These are phyloP conservation scores for Fermentozyma sake DNA, from an alignment of 1,139 yeast genomes.

Conservation along the genomic window DNA sequence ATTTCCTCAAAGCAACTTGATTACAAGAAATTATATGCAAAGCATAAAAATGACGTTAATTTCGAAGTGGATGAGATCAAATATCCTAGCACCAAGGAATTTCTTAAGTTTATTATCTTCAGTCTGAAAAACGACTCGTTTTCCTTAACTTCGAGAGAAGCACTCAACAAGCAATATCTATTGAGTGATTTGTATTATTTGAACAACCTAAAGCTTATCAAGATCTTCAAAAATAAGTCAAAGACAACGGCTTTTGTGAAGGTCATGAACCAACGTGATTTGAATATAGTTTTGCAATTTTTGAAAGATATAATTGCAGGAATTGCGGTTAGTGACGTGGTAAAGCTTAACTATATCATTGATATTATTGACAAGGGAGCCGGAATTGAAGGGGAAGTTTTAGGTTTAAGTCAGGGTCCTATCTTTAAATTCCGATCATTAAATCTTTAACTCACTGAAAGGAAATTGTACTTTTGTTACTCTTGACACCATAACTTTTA, in stretches of 20 bases:
- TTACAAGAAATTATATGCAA: slow-evolving; percentile 3
- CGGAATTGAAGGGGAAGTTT: slow-evolving; percentile 3
- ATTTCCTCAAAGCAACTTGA: slow-evolving; percentile 3
- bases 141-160: slow-evolving; percentile 20
- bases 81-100: slow-evolving; percentile 38
- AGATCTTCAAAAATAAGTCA: slow-evolving; percentile 34
- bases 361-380: slow-evolving; percentile 36
- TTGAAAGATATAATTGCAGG: slow-evolving; percentile 16
- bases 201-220: slow-evolving; percentile 31
- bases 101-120: slow-evolving; percentile 20
- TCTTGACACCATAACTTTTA: no score
- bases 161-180: slow-evolving; percentile 42
- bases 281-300: slow-evolving; percentile 25
- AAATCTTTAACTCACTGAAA: no score
- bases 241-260: slow-evolving; percentile 41
- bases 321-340: slow-evolving; percentile 10
- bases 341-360: slow-evolving; percentile 29
- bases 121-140: slow-evolving; percentile 5
- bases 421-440: no score
- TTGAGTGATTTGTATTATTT: slow-evolving; percentile 39
- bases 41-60: slow-evolving; percentile 4
- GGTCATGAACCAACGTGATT: slow-evolving; percentile 26
- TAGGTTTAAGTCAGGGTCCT: slow-evolving; percentile 1
- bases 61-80: slow-evolving; percentile 16
- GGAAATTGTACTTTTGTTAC: no score